These are phyloP conservation scores for Hypholoma fasciculare DNA, from an alignment of 768 basidiomycete species.

Conservation along the genomic window DNA sequence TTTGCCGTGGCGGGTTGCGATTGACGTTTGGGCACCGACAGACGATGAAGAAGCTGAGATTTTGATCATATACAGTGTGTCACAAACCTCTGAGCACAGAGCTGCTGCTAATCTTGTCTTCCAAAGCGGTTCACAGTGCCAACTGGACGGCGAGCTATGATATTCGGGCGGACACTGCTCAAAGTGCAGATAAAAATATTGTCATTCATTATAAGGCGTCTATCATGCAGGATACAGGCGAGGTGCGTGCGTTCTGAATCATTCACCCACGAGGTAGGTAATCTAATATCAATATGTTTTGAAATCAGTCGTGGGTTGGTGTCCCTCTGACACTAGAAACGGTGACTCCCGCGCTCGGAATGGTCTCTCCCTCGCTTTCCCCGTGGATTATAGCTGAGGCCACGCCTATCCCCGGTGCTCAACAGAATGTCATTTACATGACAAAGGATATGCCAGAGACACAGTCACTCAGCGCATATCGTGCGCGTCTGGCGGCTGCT, in stretches of 20 bases:
- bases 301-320: conserved; percentile 31
- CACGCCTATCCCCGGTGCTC: too few species aligned
- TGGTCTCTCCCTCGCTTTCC: background rate
- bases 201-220: conserved; percentile 38
- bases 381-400: background rate
- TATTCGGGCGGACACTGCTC: conserved; percentile 34
- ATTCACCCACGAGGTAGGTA: background rate
- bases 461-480: too few species aligned
- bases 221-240: conserved; percentile 37
- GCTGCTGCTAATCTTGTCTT: background rate
- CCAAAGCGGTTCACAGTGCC: conserved; percentile 19
- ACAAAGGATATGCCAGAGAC: too few species aligned
- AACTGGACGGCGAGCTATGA: conserved; percentile 38
- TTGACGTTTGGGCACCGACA: background rate
- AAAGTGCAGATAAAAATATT: conserved; percentile 26
- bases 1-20: background rate
- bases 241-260: conserved; percentile 22
- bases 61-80: conserved; percentile 29
- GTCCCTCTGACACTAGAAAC: conserved; percentile 36
- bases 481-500: too few species aligned
- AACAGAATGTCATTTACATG: too few species aligned
- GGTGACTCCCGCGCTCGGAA: background rate
- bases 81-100: background rate
- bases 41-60: background rate
- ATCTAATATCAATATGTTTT: background rate